Evolutionary conservation across 208 protist genomes (phyloP).

Genomic region (Strigomonas culicis): DNA sequence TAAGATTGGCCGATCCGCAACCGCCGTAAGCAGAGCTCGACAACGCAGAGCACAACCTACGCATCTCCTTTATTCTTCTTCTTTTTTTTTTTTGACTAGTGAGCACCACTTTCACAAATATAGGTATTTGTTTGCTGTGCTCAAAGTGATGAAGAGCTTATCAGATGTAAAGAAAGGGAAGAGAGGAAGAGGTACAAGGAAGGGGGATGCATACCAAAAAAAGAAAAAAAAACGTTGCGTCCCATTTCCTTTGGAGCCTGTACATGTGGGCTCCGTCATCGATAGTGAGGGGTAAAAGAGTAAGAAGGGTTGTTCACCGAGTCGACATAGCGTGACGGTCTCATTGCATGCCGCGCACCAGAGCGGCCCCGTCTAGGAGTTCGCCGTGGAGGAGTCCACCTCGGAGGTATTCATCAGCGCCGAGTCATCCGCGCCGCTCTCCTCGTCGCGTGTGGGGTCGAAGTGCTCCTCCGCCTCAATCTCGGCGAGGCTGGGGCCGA

Average conservation of each 20-base stretch:
- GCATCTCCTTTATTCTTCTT: slow-evolving; percentile 1
- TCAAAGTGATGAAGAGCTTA: neutral
- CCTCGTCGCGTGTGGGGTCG: slow-evolving; percentile 9
- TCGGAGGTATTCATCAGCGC: slow-evolving; percentile 5
- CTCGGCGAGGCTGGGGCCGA: slow-evolving; percentile 47
- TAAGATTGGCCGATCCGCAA: no score
- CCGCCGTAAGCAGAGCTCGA: neutral
- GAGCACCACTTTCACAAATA: no score
- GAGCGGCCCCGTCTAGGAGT: no score
- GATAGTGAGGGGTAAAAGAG: neutral
- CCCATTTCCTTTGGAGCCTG: neutral
- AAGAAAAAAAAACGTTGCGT: slow-evolving; percentile 1
- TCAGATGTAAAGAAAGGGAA: slow-evolving; percentile 7
- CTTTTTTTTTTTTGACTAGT: neutral
- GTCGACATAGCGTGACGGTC: neutral
- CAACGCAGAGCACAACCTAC: neutral
- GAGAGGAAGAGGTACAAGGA: slow-evolving; percentile 5
- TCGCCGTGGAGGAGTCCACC: slow-evolving; percentile 1
- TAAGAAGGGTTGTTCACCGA: neutral
- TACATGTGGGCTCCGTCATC: neutral
- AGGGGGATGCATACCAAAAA: neutral
- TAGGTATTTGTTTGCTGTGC: neutral
- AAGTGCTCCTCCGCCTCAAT: slow-evolving; percentile 27
- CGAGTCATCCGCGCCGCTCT: slow-evolving; percentile 33
- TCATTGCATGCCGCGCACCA: no score